These are phyloP conservation scores for Aspergillus avenaceus DNA, from an alignment of 495 filamentous ascomycete genomes.

Conservation along the genomic window DNA sequence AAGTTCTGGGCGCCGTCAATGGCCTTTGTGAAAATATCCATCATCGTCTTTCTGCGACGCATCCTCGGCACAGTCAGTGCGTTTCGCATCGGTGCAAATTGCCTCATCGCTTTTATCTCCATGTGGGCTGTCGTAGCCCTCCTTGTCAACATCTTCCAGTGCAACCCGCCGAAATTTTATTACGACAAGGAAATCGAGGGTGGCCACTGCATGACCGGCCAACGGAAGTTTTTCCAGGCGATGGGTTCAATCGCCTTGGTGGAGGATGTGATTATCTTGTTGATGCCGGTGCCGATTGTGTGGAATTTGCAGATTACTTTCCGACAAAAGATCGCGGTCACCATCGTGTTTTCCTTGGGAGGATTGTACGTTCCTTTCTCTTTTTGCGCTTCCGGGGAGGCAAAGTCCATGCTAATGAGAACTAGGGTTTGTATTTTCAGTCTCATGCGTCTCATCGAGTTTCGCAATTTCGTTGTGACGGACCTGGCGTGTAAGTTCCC, in stretches of 20 bases:
- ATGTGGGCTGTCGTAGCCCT: conserved; percentile 18
- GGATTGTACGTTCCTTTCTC: conserved; percentile 10
- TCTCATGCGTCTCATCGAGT: conserved; percentile 18
- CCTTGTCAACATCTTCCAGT: conserved; percentile 23
- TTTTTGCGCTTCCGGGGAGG: conserved; percentile 1
- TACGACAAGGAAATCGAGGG: conserved; percentile 17
- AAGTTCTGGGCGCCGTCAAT: conserved; percentile 24
- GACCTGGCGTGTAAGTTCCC: conserved; percentile 15
- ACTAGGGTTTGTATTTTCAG: conserved; percentile 23
- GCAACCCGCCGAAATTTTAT: conserved; percentile 22
- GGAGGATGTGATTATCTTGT: conserved; percentile 31
- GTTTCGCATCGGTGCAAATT: conserved; percentile 3
- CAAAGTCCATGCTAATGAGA: background rate
- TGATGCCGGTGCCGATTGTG: conserved; percentile 31
- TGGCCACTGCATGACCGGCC: conserved; percentile 23
- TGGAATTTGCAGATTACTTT: conserved; percentile 16
- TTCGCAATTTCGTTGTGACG: conserved; percentile 13
- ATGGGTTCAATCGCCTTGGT: conserved; percentile 21
- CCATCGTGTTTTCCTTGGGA: conserved; percentile 20
- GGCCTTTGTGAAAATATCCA: conserved; percentile 31
- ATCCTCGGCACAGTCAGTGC: conserved; percentile 16
- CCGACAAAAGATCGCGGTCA: conserved; percentile 23
- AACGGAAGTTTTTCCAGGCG: conserved; percentile 13
- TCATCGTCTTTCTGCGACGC: conserved; percentile 26
- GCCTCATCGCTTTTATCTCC: conserved; percentile 13